Conservation (phyloP, 768 basidiomycete species). For the Mycena rebaudengoi region DNA sequence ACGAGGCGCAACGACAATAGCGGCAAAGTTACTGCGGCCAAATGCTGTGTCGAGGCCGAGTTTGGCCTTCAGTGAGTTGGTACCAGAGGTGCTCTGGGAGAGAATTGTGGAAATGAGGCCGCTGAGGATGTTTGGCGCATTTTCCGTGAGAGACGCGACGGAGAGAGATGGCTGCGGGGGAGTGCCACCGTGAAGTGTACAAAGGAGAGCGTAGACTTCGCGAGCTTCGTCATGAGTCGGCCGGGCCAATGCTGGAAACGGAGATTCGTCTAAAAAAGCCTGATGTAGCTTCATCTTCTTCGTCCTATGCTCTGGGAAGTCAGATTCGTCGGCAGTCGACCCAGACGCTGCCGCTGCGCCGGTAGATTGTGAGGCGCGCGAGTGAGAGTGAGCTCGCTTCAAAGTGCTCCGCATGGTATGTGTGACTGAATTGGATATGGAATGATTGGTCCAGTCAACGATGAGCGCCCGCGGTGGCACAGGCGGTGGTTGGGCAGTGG, state of each 20-base stretch:
- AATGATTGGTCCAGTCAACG: too few relatives aligned
- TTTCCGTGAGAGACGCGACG: neutral
- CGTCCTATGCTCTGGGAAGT: neutral
- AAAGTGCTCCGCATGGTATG: neutral
- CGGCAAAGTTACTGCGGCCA: conserved; percentile 58
- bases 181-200: neutral
- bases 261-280: neutral
- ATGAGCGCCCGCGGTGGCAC: too few relatives aligned
- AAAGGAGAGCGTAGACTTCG: neutral
- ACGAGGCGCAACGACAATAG: conserved; percentile 53
- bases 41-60: conserved; percentile 54
- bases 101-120: conserved; percentile 66
- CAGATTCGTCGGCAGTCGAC: neutral
- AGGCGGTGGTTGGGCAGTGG: too few relatives aligned
- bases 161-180: too few relatives aligned
- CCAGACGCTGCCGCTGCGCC: neutral
- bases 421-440: too few relatives aligned
- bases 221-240: neutral
- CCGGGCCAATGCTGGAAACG: neutral
- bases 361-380: neutral
- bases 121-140: conserved; percentile 62
- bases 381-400: neutral
- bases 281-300: neutral
- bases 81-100: conserved; percentile 64
- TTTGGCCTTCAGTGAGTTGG: conserved; percentile 62